Evolutionary conservation across 2,329 filamentous ascomycete species (phyloP), one percentile per base, ranked within the genome.

Genomic region (Paecilomyces variotii): DNA sequence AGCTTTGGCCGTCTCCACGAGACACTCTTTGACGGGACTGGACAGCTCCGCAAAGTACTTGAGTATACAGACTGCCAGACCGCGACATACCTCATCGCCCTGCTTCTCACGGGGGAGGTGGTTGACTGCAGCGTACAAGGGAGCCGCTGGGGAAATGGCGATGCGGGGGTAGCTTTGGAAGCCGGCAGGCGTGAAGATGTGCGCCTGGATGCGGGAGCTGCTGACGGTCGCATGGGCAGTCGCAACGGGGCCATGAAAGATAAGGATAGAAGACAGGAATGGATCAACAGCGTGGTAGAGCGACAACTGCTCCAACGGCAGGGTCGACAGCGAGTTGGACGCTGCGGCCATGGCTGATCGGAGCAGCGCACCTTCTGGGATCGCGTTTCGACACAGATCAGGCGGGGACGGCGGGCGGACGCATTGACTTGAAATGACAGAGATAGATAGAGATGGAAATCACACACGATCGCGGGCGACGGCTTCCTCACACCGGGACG

Each of bases 1-100:
- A 26, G 79, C 74, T 61, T 79, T 80, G 57, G 79, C 76, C 56
- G 80, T 75, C 52, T 79, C 74, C 56, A 80, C 85, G 72, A 96
- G 82, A 61, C 85, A 82, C 67, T 80, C 81, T 79, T 91, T 96
- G 70, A 91, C 87, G 39, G 83, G 79, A 57, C 88, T 84, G 25
- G 92, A 86, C 56, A 99, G 81, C 75, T 97, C 93, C 61, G 84
- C 83, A 71, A 97, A 97, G 80, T 97, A 99, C 73, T 96, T 97
- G 79, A 88, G 88, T 65, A 99, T 81, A 58, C 90, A 91, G 74
- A 97, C 96, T 54, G 93, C 94, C 58, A 99, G 82, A 19, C 88
- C 94, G 53, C 94, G 87, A 75, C 89, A 95, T 63, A 96, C 82
- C 74, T 97, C 93, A 72, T 97, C 93, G 68, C 93, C 93, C 78